Percentiles rank a stretch among this genome's conserved stretches.
These are phyloP conservation scores for Aspergillus uvarum DNA, from an alignment of 2,329 filamentous ascomycete species.

Conservation along the genomic window DNA sequence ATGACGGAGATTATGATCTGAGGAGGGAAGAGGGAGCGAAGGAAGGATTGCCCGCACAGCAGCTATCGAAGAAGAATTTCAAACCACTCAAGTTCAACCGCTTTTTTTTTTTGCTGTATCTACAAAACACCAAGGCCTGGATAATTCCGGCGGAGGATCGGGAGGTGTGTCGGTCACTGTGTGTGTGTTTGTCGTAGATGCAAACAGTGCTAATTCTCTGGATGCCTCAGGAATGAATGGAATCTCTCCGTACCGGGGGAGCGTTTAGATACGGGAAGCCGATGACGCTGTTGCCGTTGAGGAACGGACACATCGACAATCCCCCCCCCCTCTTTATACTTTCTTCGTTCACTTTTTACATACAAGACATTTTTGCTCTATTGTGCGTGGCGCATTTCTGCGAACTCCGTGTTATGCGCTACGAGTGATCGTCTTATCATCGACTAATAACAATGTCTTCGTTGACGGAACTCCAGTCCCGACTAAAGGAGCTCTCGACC, in stretches of 20 bases:
- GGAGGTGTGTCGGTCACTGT: too few relatives aligned
- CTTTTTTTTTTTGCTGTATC: neutral
- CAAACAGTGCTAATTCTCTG: slow-evolving; percentile 25
- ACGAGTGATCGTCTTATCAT: neutral
- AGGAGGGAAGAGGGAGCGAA: neutral
- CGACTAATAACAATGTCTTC: slow-evolving; percentile 36
- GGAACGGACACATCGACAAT: slow-evolving; percentile 16
- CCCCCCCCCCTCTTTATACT: neutral
- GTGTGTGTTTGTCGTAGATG: slow-evolving; percentile 28
- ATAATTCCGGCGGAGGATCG: neutral
- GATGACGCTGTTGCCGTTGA: slow-evolving; percentile 24
- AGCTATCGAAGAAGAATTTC: too few relatives aligned
- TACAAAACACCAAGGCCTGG: neutral
- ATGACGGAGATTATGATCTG: too few relatives aligned
- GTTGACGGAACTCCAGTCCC: slow-evolving; percentile 44
- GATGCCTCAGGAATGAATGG: slow-evolving; percentile 20
- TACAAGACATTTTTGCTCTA: neutral
- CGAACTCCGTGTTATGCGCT: too few relatives aligned
- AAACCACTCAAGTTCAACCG: too few relatives aligned
- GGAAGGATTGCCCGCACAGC: too few relatives aligned
- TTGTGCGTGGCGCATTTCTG: neutral
- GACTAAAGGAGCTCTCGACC: slow-evolving; percentile 54
- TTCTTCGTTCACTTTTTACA: neutral
- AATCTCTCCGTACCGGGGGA: neutral
- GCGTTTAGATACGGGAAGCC: neutral